phyloP scores from a whole-genome alignment of 768 basidiomycete species.

The Lactarius tabidus region DNA sequence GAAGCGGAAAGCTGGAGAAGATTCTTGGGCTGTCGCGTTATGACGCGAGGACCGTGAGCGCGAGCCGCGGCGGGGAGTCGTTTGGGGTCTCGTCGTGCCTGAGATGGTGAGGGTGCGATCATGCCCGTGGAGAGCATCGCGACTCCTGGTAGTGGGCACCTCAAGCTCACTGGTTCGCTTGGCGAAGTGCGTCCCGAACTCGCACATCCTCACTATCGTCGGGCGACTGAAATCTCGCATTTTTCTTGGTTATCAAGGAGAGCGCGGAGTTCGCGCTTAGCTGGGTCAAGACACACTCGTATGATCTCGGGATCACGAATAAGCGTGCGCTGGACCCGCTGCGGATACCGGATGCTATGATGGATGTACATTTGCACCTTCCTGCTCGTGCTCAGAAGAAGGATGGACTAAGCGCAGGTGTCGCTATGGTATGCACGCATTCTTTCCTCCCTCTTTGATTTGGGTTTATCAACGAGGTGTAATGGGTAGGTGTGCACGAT shows the following conservation, averaged over 20 bases:
- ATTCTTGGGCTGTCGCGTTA: conserved; percentile 79
- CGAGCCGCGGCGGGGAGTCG: conserved; percentile 69
- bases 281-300: conserved; percentile 88
- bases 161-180: conserved; percentile 79
- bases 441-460: not conserved
- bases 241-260: conserved; percentile 77
- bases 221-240: not conserved
- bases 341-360: conserved; percentile 54
- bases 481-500: conserved; percentile 67
- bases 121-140: conserved; percentile 80
- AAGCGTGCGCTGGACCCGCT: conserved; percentile 68
- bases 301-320: conserved; percentile 72
- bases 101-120: conserved; percentile 81
- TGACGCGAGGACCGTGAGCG: conserved; percentile 76
- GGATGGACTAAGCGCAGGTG: conserved; percentile 88
- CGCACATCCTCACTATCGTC: too few species aligned
- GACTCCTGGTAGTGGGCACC: conserved; percentile 67
- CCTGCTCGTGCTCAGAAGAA: conserved; percentile 91
- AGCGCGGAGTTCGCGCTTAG: conserved; percentile 86
- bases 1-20: conserved; percentile 71
- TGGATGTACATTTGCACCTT: conserved; percentile 86
- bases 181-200: conserved; percentile 54
- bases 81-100: conserved; percentile 82
- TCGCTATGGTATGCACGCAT: conserved; percentile 64
- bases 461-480: not conserved